These are phyloP conservation scores for Globisporangium irregulare DNA, from an alignment of 352 stramenopile genomes.

Conservation along the genomic window DNA sequence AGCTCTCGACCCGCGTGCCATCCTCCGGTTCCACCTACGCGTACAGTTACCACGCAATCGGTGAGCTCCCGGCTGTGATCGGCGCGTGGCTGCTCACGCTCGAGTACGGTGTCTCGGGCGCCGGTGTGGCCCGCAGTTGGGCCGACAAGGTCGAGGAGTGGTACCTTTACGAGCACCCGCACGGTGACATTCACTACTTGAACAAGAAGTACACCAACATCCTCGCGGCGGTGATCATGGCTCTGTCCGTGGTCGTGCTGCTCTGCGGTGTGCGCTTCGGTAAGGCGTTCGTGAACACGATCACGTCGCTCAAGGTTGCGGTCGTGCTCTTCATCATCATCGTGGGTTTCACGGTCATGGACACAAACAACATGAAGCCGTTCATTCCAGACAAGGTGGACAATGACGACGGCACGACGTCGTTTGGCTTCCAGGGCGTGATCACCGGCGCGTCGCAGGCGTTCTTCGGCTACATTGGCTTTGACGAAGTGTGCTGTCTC, in stretches of 20 bases:
- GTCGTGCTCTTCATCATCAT: constrained; percentile 93
- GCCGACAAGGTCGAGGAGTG: constrained; percentile 85
- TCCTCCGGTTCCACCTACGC: constrained; percentile 90
- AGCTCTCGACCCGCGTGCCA: constrained; percentile 84
- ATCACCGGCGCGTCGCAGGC: constrained; percentile 76
- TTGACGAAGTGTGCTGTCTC: constrained; percentile 93
- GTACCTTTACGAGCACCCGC: constrained; percentile 43
- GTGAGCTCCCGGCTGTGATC: constrained; percentile 90
- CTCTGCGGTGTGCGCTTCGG: constrained; percentile 84
- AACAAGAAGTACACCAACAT: constrained; percentile 65
- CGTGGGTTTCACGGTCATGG: constrained; percentile 79
- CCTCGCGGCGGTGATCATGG: constrained; percentile 66
- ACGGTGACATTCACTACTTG: constrained; percentile 38
- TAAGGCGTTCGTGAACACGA: constrained; percentile 88
- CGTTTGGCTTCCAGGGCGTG: constrained; percentile 49
- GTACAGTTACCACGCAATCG: constrained; percentile 92
- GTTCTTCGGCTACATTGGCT: constrained; percentile 93
- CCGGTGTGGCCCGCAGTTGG: constrained; percentile 91
- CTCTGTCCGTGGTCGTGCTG: constrained; percentile 65
- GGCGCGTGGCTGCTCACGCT: constrained; percentile 88
- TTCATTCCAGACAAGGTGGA: constrained; percentile 46
- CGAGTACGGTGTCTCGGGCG: constrained; percentile 89
- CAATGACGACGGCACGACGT: constrained; percentile 5
- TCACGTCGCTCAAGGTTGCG: constrained; percentile 75
- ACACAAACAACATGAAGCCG: constrained; percentile 77